Percentiles rank a stretch among this genome's conserved stretches.
Conservation (phyloP, 257 asterid genomes). For the Penstemon barbatus region DNA sequence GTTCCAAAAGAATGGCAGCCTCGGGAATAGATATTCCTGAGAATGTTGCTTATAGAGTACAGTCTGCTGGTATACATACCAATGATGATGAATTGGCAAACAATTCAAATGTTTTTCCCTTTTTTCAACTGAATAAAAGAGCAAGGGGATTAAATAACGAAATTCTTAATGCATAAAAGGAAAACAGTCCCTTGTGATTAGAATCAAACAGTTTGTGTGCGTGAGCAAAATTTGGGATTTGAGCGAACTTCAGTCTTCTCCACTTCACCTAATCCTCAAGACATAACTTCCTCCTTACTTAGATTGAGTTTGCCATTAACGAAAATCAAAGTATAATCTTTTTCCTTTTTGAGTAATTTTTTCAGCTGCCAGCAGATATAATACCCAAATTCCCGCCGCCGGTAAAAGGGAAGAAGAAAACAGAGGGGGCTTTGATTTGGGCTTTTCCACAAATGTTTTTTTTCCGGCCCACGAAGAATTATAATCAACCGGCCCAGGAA, state of each 20-base stretch:
- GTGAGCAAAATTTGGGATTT: background rate
- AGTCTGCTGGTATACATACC: conserved; percentile 42
- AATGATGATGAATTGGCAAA: conserved; percentile 11
- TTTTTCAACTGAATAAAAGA: background rate
- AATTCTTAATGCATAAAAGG: background rate
- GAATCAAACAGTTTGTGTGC: conserved; percentile 16
- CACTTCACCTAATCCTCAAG: background rate
- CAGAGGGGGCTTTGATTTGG: no score
- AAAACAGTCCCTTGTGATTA: background rate
- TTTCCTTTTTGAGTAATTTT: background rate
- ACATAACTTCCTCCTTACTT: background rate
- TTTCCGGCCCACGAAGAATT: no score
- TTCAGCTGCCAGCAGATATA: no score
- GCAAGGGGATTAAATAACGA: background rate
- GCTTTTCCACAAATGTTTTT: no score
- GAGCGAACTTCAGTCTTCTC: background rate
- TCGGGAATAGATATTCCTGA: conserved; percentile 38
- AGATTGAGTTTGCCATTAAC: background rate
- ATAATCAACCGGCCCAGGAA: no score
- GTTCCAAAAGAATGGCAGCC: conserved; percentile 41
- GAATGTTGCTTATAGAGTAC: conserved; percentile 26
- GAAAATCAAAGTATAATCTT: background rate
- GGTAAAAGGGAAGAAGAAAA: no score
- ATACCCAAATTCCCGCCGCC: no score
- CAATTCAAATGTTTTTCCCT: background rate